Evolutionary conservation across 1,139 yeast genomes (phyloP).

Genomic region (Kurtzmaniella natalensis): DNA sequence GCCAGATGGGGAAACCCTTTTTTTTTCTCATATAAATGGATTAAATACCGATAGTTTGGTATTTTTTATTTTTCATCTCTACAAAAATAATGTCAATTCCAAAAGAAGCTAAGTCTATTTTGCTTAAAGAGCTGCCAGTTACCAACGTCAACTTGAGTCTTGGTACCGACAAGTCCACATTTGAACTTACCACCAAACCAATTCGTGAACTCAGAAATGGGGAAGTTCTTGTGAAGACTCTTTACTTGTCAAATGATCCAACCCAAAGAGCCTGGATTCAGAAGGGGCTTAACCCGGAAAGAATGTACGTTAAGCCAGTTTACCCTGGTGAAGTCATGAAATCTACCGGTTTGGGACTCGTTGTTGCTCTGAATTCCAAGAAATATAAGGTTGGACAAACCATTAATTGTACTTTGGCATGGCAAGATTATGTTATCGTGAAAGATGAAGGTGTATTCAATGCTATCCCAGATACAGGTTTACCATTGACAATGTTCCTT

Average conservation of each 20-base stretch:
- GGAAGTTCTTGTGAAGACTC: constrained; percentile 43
- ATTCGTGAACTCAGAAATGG: constrained; percentile 28
- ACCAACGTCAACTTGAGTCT: constrained; percentile 14
- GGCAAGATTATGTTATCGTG: constrained; percentile 37
- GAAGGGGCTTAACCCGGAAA: constrained; percentile 32
- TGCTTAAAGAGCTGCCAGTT: constrained; percentile 16
- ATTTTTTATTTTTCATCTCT: too few relatives aligned
- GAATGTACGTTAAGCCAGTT: constrained; percentile 46
- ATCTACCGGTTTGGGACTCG: constrained; percentile 47
- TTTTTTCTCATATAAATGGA: too few relatives aligned
- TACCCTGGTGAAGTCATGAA: constrained; percentile 45
- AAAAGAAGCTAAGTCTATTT: constrained; percentile 7
- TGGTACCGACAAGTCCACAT: constrained; percentile 18
- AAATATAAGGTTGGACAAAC: constrained; percentile 42
- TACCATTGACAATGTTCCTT: constrained; percentile 35
- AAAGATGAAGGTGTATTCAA: constrained; percentile 16
- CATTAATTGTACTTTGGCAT: constrained; percentile 29
- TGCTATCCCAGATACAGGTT: constrained; percentile 18
- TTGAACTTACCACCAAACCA: constrained; percentile 14
- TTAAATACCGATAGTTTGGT: too few relatives aligned
- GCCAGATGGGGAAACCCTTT: too few relatives aligned
- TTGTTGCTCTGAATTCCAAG: constrained; percentile 39
- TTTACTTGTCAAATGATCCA: constrained; percentile 62
- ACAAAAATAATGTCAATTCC: too few relatives aligned
- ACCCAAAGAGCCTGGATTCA: constrained; percentile 63